phyloP scores from a whole-genome alignment of 1,139 yeast genomes.

The Yamadazyma sp. region DNA sequence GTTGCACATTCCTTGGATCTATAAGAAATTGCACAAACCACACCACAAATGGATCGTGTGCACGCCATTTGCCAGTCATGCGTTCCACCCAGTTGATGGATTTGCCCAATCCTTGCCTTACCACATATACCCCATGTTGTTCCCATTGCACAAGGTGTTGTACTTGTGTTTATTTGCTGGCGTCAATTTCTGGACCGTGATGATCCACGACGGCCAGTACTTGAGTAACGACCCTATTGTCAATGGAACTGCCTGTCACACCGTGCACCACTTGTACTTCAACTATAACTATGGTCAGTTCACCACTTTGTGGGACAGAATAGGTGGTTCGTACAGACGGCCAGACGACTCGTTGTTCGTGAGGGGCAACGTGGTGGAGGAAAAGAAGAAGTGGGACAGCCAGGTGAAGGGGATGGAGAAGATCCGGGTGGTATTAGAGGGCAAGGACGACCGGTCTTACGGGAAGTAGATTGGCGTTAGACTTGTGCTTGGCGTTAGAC shows the following conservation, averaged over 20 bases:
- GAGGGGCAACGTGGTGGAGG: constrained; percentile 51
- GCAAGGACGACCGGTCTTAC: constrained; percentile 56
- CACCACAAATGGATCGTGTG: constrained; percentile 99
- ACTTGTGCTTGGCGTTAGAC: no score
- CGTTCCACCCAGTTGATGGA: constrained; percentile 98
- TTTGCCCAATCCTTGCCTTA: constrained; percentile 90
- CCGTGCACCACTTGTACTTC: constrained; percentile 93
- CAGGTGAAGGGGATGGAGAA: constrained; percentile 78
- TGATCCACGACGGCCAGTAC: constrained; percentile 98
- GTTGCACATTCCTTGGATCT: constrained; percentile 87
- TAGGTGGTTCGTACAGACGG: constrained; percentile 88
- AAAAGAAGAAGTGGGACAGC: constrained; percentile 63
- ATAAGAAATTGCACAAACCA: constrained; percentile 90
- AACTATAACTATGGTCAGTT: constrained; percentile 98
- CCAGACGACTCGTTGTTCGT: constrained; percentile 88
- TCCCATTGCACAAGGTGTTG: constrained; percentile 88
- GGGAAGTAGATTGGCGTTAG: no score
- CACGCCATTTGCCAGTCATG: constrained; percentile 97
- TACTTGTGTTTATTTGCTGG: constrained; percentile 80
- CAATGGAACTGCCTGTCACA: constrained; percentile 98
- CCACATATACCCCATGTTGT: constrained; percentile 83
- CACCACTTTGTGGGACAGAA: constrained; percentile 96
- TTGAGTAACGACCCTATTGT: constrained; percentile 89
- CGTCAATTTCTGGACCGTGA: constrained; percentile 96
- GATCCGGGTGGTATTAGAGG: constrained; percentile 79